These are phyloP conservation scores for Brassica cretica DNA, from an alignment of 345 rosid genomes.

Conservation along the genomic window DNA sequence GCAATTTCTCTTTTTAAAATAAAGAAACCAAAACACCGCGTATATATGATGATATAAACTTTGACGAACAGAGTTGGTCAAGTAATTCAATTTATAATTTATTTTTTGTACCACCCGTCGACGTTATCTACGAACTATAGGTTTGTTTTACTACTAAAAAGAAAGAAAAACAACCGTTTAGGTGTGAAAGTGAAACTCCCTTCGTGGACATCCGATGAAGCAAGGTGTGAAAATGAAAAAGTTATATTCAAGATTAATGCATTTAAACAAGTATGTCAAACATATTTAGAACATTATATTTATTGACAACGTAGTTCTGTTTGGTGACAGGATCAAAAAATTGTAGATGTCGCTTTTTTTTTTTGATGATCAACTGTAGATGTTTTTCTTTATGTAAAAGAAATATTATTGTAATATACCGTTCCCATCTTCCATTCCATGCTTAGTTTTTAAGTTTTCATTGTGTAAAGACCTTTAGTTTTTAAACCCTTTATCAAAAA, in stretches of 20 bases:
- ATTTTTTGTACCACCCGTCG: not conserved
- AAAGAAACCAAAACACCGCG: not conserved
- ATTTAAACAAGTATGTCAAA: conserved; percentile 14
- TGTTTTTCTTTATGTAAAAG: too few relatives aligned
- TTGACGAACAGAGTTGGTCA: conserved; percentile 18
- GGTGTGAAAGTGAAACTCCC: conserved; percentile 9
- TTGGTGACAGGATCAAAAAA: not conserved
- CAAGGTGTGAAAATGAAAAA: not conserved
- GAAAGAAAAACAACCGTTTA: not conserved
- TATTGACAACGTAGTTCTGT: not conserved
- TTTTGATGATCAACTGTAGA: too few relatives aligned
- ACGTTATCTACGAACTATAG: not conserved
- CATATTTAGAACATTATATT: not conserved
- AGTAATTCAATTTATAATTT: not conserved
- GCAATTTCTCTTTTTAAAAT: not conserved
- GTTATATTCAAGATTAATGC: not conserved
- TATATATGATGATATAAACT: not conserved
- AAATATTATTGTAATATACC: too few relatives aligned
- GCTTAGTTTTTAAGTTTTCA: not conserved
- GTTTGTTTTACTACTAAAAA: not conserved
- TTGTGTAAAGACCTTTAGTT: not conserved
- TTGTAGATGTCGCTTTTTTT: not conserved
- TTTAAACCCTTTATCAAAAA: too few relatives aligned
- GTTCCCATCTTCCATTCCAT: not conserved
- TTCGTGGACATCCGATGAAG: not conserved